Percentiles rank a stretch among this genome's conserved stretches.
phyloP scores from a whole-genome alignment of 176 grass and related monocot genomes.

The Stipa capillata region DNA sequence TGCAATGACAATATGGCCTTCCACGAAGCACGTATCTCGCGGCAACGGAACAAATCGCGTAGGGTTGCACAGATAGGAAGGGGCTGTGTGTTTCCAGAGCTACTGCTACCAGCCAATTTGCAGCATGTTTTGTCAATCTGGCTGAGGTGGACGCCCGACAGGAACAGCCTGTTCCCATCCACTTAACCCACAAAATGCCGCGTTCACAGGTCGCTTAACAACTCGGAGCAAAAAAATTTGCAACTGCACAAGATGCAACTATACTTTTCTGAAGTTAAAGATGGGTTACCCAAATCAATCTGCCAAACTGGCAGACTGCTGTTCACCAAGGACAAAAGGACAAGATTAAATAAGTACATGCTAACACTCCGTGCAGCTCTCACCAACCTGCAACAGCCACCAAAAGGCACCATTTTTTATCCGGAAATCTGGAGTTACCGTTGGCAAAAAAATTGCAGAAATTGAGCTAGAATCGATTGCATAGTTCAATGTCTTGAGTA shows the following conservation, averaged over 20 bases:
- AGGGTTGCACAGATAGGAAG: background rate
- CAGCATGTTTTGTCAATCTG: slow-evolving; percentile 15
- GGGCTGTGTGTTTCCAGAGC: no score
- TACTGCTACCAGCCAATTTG: background rate
- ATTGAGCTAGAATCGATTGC: background rate
- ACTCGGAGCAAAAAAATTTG: background rate
- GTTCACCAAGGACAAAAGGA: background rate
- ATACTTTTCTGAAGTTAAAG: background rate
- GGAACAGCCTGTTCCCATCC: slow-evolving; percentile 33
- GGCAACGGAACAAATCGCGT: background rate
- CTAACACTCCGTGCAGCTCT: background rate
- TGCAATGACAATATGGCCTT: no score
- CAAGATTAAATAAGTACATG: background rate
- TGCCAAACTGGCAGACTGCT: background rate
- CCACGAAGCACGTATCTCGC: no score
- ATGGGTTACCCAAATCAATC: slow-evolving; percentile 17
- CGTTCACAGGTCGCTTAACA: slow-evolving; percentile 20
- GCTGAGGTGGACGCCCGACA: slow-evolving; percentile 18
- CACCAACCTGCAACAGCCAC: background rate
- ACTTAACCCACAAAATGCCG: background rate
- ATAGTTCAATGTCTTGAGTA: background rate
- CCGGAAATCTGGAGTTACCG: background rate
- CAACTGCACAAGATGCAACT: background rate
- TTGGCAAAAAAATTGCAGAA: background rate
- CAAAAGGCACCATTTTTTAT: background rate